Base-by-base conservation (phyloP, 2,329 filamentous ascomycete species). In the Penicillium sp. region DNA sequence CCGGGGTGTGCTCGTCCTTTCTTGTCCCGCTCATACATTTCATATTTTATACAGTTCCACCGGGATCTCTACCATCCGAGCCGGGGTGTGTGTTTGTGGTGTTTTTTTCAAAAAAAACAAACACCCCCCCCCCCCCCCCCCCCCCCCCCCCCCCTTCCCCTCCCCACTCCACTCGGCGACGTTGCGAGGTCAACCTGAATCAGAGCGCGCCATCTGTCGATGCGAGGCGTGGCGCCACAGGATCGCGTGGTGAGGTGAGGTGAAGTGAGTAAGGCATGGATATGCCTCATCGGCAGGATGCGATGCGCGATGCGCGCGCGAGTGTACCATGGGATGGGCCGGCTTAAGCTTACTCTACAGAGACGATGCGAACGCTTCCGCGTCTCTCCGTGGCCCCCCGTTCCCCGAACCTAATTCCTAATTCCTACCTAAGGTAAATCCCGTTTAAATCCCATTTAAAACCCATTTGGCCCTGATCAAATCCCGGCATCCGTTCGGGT, bases 371-470 rank as follows among this genome's bases (percentile, higher is more conserved):
- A 62, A 62, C 53, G 51, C 54, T 26, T 56, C 56, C 56, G 54
- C 51, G 52, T 41, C 51, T 52, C 26, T 56, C 56, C 56, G 54
- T 53, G 49, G 33, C 51, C n/a, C n/a, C n/a, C n/a, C n/a, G n/a
- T n/a, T n/a, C n/a, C 41, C 56, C 51, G 54, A 62, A 60, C 54
- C 58, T 60, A 61, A 52, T 54, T 49, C 46, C 15, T 26, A 52
- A 52, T 46, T 15, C 18, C 26, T 36, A 23, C n/a, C 7, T 15
- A 13, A 13, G 15, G 29, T 24, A 29, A 42, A 42, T 42, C 34
- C 41, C 51, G 37, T 21, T 23, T 10, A 27, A 27, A 27, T 40
- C 18, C 37, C 37, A 27, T 21, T 29, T 33, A 42, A 45, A 32
- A n/a, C n/a, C n/a, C n/a, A 33, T 26, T 27, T 40, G 36, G 36